Base-by-base conservation (phyloP, 106 monocot genomes). In the Phalaenopsis aphrodite region DNA sequence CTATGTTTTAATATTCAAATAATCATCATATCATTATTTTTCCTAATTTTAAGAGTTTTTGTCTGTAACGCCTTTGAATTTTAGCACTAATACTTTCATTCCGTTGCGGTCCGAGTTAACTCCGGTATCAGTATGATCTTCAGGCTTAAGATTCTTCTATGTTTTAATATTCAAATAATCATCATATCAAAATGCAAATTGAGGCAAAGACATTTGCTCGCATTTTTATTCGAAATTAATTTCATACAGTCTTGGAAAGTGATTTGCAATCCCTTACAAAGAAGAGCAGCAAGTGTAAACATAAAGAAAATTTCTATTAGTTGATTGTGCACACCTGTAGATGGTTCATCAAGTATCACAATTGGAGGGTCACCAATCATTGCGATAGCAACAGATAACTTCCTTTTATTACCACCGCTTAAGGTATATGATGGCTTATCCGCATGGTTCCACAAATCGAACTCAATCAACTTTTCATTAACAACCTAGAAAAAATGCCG, bases 361-460 rank as follows among this genome's bases (percentile, higher is more conserved):
- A 95, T 93, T 19, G 93, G 95, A n/a, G 95, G 95, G 78, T 95
- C 84, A 39, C 95, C 95, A 89, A 95, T 95, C 95, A 95, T 95
- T 66, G 95, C 95, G 77, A 93, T 91, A 56, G 95, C 93, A 91
- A 95, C 95, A 66, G 95, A 95, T 23, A 95, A 81, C 80, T 95
- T 95, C n/a, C 95, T 87, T 56, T 95, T 95, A 82, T 91, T 95
- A 72, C 95, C 95, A 41, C 95, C 95, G 82, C 95, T 95, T 67
- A 95, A 83, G 71, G 88, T 78, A 91, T 81, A 92, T 78, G 95
- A 93, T 86, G 93, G 95, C 42, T 93, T 95, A 76, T 95, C 81
- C 71, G 84, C 88, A 91, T 91, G 86, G 71, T 88, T 93, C 82
- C 82, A 87, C 78, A 95, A 81, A 77, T 95, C 91, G 76, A 95